Percentiles rank a stretch among this genome's conserved stretches.
These are phyloP conservation scores for Aegle marmelos DNA, from an alignment of 345 rosid species.

Conservation along the genomic window DNA sequence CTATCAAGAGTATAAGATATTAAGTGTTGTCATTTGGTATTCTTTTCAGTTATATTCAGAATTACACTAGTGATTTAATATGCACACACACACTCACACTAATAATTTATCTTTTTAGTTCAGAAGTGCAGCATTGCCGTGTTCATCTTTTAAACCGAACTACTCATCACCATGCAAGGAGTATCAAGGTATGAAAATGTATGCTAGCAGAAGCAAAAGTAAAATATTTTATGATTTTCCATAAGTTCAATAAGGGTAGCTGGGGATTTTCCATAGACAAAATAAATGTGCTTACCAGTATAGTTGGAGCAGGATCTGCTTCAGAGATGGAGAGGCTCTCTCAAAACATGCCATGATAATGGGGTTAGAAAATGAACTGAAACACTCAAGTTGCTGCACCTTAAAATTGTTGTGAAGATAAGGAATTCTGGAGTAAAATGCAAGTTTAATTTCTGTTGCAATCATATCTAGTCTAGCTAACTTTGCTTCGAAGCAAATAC, in stretches of 20 bases:
- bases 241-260: neutral
- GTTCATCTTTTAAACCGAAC: neutral
- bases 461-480: neutral
- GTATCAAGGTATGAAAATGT: neutral
- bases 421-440: slow-evolving; percentile 1
- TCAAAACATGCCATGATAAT: slow-evolving; percentile 40
- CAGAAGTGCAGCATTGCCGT: neutral
- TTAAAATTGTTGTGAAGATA: neutral
- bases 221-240: too few relatives aligned
- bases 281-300: slow-evolving; percentile 26
- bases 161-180: neutral
- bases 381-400: neutral
- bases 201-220: neutral
- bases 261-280: neutral
- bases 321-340: slow-evolving; percentile 55
- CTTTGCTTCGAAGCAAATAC: slow-evolving; percentile 22
- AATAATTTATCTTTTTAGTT: neutral
- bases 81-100: neutral
- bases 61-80: neutral
- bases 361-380: neutral
- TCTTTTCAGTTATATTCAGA: neutral
- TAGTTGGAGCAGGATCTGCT: slow-evolving; percentile 42
- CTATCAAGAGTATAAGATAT: neutral
- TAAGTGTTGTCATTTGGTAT: neutral
- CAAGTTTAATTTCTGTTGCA: slow-evolving; percentile 4